Evolutionary conservation across 768 basidiomycete species (phyloP).

Genomic region (Hypsizygus marmoreus): DNA sequence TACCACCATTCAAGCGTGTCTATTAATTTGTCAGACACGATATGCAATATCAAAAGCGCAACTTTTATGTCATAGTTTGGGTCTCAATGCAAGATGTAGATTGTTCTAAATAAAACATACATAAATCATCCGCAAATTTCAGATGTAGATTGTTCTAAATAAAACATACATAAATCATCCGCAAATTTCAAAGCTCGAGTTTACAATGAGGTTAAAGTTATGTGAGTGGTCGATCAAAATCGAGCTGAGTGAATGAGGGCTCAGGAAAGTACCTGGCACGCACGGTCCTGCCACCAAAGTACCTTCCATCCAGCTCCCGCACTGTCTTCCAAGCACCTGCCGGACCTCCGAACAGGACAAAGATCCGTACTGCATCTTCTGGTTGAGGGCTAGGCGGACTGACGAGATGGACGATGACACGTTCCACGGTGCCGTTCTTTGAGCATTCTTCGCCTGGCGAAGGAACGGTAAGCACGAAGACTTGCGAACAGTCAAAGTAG

Average conservation of each 20-base stretch:
- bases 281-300: slow-evolving; percentile 85
- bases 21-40: slow-evolving; percentile 52
- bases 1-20: slow-evolving; percentile 97
- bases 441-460: slow-evolving; percentile 82
- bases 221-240: slow-evolving; percentile 50
- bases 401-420: slow-evolving; percentile 81
- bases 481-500: slow-evolving; percentile 1
- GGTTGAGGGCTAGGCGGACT: slow-evolving; percentile 64
- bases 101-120: slow-evolving; percentile 8
- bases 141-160: slow-evolving; percentile 15
- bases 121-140: slow-evolving; percentile 9
- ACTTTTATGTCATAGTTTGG: neutral
- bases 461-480: neutral
- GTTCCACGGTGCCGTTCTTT: slow-evolving; percentile 89
- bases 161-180: slow-evolving; percentile 8
- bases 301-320: slow-evolving; percentile 89
- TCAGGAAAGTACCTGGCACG: slow-evolving; percentile 84
- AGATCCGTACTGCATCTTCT: slow-evolving; percentile 89
- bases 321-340: slow-evolving; percentile 97
- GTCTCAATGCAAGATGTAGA: slow-evolving; percentile 7
- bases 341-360: slow-evolving; percentile 88
- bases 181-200: slow-evolving; percentile 13
- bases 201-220: slow-evolving; percentile 10
- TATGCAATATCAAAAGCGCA: too few relatives aligned
- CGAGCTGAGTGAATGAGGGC: slow-evolving; percentile 45